These are phyloP conservation scores for Baeospora myosura DNA, from an alignment of 1,284 basidiomycete species.

Conservation along the genomic window DNA sequence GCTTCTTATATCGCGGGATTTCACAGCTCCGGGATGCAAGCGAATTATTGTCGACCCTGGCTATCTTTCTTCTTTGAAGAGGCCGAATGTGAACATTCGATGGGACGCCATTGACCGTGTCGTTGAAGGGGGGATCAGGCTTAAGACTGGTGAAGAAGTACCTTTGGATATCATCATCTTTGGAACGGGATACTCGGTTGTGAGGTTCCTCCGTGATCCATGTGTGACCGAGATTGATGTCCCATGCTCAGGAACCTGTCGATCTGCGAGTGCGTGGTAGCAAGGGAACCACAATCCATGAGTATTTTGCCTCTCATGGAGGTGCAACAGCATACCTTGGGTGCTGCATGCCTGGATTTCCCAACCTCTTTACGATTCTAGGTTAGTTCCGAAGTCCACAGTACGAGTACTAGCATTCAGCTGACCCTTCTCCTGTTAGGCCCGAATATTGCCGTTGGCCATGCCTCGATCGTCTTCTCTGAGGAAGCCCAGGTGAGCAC, in stretches of 20 bases:
- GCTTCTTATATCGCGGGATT: not conserved
- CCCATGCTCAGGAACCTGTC: slow-evolving; percentile 21
- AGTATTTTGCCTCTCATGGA: slow-evolving; percentile 36
- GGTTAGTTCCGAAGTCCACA: slow-evolving; percentile 22
- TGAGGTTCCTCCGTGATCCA: slow-evolving; percentile 18
- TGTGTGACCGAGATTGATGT: not conserved
- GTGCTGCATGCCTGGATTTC: slow-evolving; percentile 40
- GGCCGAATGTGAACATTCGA: slow-evolving; percentile 42
- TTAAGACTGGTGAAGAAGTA: slow-evolving; percentile 40
- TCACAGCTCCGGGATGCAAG: slow-evolving; percentile 45
- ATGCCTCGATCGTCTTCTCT: slow-evolving; percentile 44
- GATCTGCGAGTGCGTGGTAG: slow-evolving; percentile 32
- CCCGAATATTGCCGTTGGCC: slow-evolving; percentile 46
- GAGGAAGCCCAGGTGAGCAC: slow-evolving; percentile 40
- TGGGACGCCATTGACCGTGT: slow-evolving; percentile 38
- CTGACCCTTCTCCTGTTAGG: slow-evolving; percentile 22
- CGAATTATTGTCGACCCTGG: slow-evolving; percentile 48
- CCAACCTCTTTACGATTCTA: slow-evolving; percentile 40
- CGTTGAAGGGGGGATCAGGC: slow-evolving; percentile 36
- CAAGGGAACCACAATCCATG: slow-evolving; percentile 27
- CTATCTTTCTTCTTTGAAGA: slow-evolving; percentile 42
- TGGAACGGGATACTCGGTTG: slow-evolving; percentile 41
- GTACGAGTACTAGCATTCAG: slow-evolving; percentile 2
- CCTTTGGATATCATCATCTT: slow-evolving; percentile 46
- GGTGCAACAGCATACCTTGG: slow-evolving; percentile 43